These are phyloP conservation scores for Eustoma russellianum DNA, from an alignment of 257 asterid species.

Conservation along the genomic window DNA sequence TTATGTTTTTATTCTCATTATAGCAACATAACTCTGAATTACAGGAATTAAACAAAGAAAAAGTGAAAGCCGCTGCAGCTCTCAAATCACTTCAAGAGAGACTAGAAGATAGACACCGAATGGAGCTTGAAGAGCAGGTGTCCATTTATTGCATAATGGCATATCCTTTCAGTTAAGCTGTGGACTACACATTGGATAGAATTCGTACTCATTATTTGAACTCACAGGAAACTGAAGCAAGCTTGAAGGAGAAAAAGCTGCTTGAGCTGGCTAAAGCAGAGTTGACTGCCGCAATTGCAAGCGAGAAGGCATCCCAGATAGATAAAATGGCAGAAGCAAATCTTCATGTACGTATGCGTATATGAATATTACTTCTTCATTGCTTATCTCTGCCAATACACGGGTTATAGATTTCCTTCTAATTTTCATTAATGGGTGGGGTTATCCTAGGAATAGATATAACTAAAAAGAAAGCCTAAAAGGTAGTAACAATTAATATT, in stretches of 20 bases:
- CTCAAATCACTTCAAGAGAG: constrained; percentile 79
- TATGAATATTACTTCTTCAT: no score
- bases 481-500: no score
- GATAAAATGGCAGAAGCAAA: constrained; percentile 98
- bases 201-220: constrained; percentile 10
- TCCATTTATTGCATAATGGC: constrained; percentile 4
- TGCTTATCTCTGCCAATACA: no score
- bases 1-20: constrained; percentile 13
- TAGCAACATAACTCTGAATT: constrained; percentile 6
- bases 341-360: constrained; percentile 48
- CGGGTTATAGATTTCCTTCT: no score
- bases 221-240: constrained; percentile 69
- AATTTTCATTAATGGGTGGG: no score
- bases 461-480: no score
- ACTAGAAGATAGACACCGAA: constrained; percentile 49
- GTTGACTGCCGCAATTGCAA: constrained; percentile 78
- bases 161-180: background rate
- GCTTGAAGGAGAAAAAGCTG: constrained; percentile 47
- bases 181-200: background rate
- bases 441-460: no score
- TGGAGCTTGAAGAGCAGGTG: constrained; percentile 78
- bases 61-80: constrained; percentile 71
- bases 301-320: constrained; percentile 92
- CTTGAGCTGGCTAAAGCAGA: constrained; percentile 73
- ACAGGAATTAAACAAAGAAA: constrained; percentile 83